These are phyloP conservation scores for Penicillium sp. DNA, from an alignment of 2,329 filamentous ascomycete genomes.

Conservation along the genomic window DNA sequence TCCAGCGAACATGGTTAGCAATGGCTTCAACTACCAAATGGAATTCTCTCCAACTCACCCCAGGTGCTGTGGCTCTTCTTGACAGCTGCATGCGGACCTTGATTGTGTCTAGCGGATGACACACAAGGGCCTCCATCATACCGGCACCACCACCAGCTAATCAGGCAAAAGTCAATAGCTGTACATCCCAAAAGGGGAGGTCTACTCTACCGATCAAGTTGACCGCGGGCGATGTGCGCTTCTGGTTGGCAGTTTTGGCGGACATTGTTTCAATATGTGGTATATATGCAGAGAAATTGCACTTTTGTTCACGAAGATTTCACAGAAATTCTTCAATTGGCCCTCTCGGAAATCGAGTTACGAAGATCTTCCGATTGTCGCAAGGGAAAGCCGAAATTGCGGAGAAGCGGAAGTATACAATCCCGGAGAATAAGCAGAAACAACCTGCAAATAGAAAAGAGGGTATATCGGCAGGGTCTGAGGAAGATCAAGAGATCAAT, in stretches of 20 bases:
- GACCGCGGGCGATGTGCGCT: conserved; percentile 79
- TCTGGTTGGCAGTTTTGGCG: conserved; percentile 60
- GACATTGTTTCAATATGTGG: conserved; percentile 50
- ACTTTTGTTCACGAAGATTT: conserved; percentile 7
- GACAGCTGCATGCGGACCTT: conserved; percentile 99
- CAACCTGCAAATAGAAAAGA: background rate
- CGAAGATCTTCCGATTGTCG: conserved; percentile 15
- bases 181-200: conserved; percentile 6
- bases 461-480: background rate
- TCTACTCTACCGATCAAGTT: conserved; percentile 77
- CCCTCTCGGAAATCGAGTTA: conserved; percentile 3
- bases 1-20: conserved; percentile 12
- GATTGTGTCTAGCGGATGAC: conserved; percentile 97
- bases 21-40: background rate
- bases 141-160: conserved; percentile 92
- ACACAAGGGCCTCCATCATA: conserved; percentile 98
- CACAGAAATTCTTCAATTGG: background rate
- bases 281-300: conserved; percentile 2
- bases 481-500: background rate
- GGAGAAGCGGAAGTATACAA: conserved; percentile 40
- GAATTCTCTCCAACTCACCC: conserved; percentile 52
- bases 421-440: conserved; percentile 15
- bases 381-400: conserved; percentile 30
- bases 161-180: conserved; percentile 17
- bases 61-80: conserved; percentile 75